A percentile compares a stretch with the other conserved stretches of the same genome.
Conservation (phyloP, 2,329 filamentous ascomycete species). For the Byssochlamys sp. region DNA sequence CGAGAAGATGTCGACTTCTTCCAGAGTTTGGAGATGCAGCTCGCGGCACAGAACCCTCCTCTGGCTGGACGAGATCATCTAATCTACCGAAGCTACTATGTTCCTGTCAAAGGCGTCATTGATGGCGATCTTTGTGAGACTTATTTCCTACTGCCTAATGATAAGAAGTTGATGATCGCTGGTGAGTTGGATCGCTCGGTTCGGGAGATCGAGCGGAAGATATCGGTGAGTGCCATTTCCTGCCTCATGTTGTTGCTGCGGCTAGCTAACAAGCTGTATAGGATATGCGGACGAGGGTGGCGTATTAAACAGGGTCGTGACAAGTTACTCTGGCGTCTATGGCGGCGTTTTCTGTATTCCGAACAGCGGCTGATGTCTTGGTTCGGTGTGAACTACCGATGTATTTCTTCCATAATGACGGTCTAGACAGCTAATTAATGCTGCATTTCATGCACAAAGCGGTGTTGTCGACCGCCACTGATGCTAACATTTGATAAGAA, state of each 20-base stretch:
- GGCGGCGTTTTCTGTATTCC: constrained; percentile 4
- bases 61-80: constrained; percentile 88
- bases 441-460: neutral
- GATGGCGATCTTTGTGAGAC: constrained; percentile 94
- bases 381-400: neutral
- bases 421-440: neutral
- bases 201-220: constrained; percentile 89
- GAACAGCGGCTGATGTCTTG: neutral
- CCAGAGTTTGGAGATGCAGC: constrained; percentile 79
- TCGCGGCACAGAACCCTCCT: constrained; percentile 77
- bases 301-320: constrained; percentile 34
- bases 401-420: neutral
- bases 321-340: constrained; percentile 3
- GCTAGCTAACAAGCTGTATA: constrained; percentile 16
- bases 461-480: neutral
- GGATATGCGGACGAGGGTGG: constrained; percentile 51
- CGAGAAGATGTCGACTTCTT: constrained; percentile 97
- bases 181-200: constrained; percentile 84
- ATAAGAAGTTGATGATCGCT: constrained; percentile 92
- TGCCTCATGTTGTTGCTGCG: neutral
- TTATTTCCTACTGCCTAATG: constrained; percentile 70
- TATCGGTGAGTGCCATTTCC: constrained; percentile 48
- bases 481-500: neutral
- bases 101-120: constrained; percentile 89
- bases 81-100: constrained; percentile 91